Percentiles rank a stretch among this genome's conserved stretches.
phyloP scores from a whole-genome alignment of 2,329 filamentous ascomycete genomes.

The Cercospora sp. region DNA sequence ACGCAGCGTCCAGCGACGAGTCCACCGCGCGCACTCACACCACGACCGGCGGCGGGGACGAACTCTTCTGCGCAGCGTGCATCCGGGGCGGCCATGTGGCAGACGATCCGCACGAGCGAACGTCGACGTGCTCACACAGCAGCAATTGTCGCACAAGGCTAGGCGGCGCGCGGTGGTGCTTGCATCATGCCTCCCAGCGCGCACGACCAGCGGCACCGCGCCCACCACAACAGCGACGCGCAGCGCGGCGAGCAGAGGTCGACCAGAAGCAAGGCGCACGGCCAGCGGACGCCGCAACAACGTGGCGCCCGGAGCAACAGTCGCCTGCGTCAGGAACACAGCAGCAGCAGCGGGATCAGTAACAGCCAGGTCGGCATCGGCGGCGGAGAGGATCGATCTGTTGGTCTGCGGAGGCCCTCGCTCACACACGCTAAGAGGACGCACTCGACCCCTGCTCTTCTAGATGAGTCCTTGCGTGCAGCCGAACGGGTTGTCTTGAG shows the following conservation, averaged over 20 bases:
- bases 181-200: neutral
- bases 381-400: neutral
- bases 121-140: constrained; percentile 1
- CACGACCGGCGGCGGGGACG: neutral
- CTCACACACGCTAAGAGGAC: constrained; percentile 4
- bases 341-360: neutral
- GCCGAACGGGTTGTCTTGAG: constrained; percentile 1
- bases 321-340: constrained; percentile 1
- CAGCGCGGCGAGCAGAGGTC: neutral
- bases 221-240: neutral
- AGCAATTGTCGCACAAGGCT: constrained; percentile 2
- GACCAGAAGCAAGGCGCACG: neutral
- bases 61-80: neutral
- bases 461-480: neutral
- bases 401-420: constrained; percentile 7
- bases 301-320: neutral
- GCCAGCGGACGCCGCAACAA: neutral
- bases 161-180: neutral
- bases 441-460: constrained; percentile 9
- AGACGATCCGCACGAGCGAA: neutral
- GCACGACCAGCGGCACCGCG: neutral
- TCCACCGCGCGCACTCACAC: neutral
- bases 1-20: neutral
- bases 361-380: neutral
- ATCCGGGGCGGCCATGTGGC: constrained; percentile 1